A percentile compares a stretch with the other conserved stretches of the same genome.
Evolutionary conservation across 495 filamentous ascomycete genomes (phyloP).

Genomic region (Neurospora sp.): DNA sequence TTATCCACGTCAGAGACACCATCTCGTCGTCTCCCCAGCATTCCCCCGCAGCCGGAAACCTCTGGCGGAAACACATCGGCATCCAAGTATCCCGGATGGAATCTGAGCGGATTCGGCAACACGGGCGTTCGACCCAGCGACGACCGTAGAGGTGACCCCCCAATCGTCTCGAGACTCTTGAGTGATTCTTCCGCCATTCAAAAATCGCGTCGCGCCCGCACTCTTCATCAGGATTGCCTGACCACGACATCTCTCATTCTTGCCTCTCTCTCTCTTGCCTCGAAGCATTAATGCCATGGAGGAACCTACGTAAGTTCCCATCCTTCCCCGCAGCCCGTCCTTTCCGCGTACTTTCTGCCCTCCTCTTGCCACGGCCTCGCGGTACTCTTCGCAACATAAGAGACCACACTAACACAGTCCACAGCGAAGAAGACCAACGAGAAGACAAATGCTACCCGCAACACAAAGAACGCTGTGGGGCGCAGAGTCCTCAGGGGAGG

Average conservation of each 20-base stretch:
- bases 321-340: neutral
- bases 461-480: neutral
- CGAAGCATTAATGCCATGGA: neutral
- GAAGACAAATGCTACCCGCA: neutral
- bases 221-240: no score
- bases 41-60: slow-evolving; percentile 14
- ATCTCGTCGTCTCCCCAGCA: slow-evolving; percentile 17
- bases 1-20: no score
- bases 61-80: slow-evolving; percentile 1
- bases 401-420: neutral
- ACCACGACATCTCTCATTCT: no score
- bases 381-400: neutral
- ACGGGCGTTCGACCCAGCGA: slow-evolving; percentile 21
- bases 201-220: no score
- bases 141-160: no score
- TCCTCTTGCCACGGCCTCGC: neutral
- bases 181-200: no score
- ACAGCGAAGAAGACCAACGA: neutral
- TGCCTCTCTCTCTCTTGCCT: no score
- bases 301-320: neutral
- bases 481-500: no score
- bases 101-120: slow-evolving; percentile 25
- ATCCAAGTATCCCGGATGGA: slow-evolving; percentile 24
- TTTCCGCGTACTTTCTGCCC: neutral
- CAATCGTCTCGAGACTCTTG: no score